Evolutionary conservation across 1,284 basidiomycete species (phyloP).

Genomic region (Taiwanofungus camphoratus): DNA sequence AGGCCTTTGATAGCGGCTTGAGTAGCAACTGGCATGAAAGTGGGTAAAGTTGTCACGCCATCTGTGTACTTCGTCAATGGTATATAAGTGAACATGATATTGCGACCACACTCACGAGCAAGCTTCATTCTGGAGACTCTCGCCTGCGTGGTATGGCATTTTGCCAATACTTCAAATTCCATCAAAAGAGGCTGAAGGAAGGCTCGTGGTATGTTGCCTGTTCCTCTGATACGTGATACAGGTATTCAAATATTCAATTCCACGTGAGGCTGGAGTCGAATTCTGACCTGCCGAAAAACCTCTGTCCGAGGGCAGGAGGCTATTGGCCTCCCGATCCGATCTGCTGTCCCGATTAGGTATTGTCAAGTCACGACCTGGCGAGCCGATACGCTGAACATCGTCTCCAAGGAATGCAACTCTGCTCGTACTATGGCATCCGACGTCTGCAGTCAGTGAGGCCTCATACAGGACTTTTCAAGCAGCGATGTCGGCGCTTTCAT

Average conservation of each 20-base stretch:
- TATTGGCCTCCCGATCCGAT: slow-evolving; percentile 21
- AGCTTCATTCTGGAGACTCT: slow-evolving; percentile 74
- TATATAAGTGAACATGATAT: background rate
- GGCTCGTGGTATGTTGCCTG: too few relatives aligned
- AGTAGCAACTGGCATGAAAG: slow-evolving; percentile 89
- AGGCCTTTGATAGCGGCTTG: slow-evolving; percentile 85
- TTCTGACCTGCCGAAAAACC: background rate
- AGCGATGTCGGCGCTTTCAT: slow-evolving; percentile 17
- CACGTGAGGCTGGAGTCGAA: too few relatives aligned
- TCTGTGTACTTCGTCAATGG: slow-evolving; percentile 38
- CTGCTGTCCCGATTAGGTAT: slow-evolving; percentile 4
- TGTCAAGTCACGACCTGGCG: background rate
- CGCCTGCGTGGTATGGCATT: slow-evolving; percentile 71
- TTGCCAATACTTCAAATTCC: slow-evolving; percentile 76
- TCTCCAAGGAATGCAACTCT: slow-evolving; percentile 12
- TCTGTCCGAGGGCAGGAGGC: slow-evolving; percentile 11
- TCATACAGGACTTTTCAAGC: background rate
- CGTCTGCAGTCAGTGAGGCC: background rate
- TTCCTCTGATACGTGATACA: too few relatives aligned
- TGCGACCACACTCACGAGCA: slow-evolving; percentile 46
- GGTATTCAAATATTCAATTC: too few relatives aligned
- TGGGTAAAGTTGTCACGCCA: slow-evolving; percentile 74
- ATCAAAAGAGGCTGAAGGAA: too few relatives aligned
- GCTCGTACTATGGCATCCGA: slow-evolving; percentile 10
- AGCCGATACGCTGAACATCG: background rate